Percentiles rank a stretch among this genome's conserved stretches.
Evolutionary conservation across 2,329 filamentous ascomycete species (phyloP).

Genomic region (Ophiostoma sp.): DNA sequence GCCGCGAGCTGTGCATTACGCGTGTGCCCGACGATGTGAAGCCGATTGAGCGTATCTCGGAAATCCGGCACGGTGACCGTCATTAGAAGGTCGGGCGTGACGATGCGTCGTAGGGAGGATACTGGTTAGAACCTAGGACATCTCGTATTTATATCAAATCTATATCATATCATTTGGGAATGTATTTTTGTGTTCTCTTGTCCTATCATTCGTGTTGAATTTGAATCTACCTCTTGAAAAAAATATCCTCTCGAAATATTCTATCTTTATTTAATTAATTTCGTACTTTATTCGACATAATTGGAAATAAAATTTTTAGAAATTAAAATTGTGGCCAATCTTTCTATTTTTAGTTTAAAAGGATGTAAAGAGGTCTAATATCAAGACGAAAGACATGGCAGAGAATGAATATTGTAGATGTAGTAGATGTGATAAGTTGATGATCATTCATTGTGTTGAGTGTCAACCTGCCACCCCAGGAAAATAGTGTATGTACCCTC

Average conservation of each 20-base stretch:
- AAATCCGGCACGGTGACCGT: constrained; percentile 28
- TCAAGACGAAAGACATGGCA: no score
- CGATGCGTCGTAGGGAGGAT: background rate
- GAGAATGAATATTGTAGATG: background rate
- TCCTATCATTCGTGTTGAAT: no score
- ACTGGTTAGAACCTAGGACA: background rate
- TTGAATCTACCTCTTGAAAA: no score
- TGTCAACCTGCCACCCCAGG: background rate
- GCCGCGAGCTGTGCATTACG: constrained; percentile 65
- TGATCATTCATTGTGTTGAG: background rate
- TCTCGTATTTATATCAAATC: background rate
- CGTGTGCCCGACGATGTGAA: constrained; percentile 61
- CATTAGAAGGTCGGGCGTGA: background rate
- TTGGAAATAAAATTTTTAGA: no score
- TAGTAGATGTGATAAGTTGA: no score
- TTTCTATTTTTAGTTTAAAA: no score
- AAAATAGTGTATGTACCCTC: background rate
- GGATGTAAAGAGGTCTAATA: no score
- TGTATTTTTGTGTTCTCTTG: no score
- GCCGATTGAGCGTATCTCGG: constrained; percentile 47
- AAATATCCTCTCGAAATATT: no score
- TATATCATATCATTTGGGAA: background rate
- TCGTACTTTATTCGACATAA: no score
- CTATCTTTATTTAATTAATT: no score
- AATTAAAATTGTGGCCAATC: no score